A percentile compares a stretch with the other conserved stretches of the same genome.
phyloP scores from a whole-genome alignment of 352 stramenopile species.

The Pythium aristosporum region DNA sequence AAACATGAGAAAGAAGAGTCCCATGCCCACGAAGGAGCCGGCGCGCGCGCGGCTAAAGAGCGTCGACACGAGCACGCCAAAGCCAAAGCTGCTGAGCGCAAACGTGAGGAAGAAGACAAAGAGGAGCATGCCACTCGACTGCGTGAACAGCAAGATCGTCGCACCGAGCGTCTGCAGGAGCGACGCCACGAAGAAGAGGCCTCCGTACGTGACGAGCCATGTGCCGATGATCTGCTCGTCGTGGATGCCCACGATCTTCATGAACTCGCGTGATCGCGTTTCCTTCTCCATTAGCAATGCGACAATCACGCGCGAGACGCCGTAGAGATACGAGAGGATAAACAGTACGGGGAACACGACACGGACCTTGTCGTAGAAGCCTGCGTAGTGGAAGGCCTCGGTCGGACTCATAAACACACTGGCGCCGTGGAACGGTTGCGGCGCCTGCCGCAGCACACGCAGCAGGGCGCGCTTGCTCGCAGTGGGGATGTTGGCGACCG shows the following conservation, averaged over 20 bases:
- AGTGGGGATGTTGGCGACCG: constrained; percentile 32
- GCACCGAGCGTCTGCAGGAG: constrained; percentile 47
- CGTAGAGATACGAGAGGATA: constrained; percentile 91
- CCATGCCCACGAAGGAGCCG: constrained; percentile 72
- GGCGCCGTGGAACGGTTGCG: constrained; percentile 55
- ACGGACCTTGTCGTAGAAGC: constrained; percentile 79
- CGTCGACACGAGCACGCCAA: constrained; percentile 69
- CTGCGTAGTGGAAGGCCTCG: constrained; percentile 48
- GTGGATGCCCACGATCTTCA: constrained; percentile 90
- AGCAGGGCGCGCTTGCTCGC: constrained; percentile 40
- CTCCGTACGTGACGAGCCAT: constrained; percentile 83
- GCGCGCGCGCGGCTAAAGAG: constrained; percentile 57
- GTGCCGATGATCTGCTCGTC: constrained; percentile 48
- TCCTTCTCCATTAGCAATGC: constrained; percentile 94
- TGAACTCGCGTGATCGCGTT: constrained; percentile 85
- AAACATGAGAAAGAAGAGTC: constrained; percentile 77
- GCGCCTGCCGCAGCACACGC: constrained; percentile 50
- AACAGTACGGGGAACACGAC: constrained; percentile 89
- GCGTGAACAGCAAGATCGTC: constrained; percentile 40
- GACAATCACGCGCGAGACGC: constrained; percentile 88
- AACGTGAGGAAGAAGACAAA: constrained; percentile 81
- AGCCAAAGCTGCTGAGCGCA: constrained; percentile 73
- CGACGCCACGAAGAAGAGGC: constrained; percentile 46
- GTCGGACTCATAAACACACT: constrained; percentile 50
- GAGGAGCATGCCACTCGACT: constrained; percentile 38